Evolutionary conservation across 2,329 filamentous ascomycete species (phyloP).

Genomic region (Aaosphaeria pasadenensis): DNA sequence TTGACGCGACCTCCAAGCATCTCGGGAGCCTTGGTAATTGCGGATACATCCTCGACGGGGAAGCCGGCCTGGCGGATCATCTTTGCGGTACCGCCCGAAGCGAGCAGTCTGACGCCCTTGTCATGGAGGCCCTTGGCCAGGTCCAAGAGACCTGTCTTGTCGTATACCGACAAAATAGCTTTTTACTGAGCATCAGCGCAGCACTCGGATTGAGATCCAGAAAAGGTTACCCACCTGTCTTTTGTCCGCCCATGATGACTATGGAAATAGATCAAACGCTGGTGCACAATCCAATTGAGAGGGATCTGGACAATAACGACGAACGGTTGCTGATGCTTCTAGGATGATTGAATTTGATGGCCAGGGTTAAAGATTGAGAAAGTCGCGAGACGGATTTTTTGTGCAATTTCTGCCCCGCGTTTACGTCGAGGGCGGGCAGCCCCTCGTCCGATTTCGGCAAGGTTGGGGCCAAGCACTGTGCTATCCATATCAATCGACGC

Average conservation of each 20-base stretch:
- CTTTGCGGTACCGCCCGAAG: conserved; percentile 90
- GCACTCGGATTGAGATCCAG: not conserved
- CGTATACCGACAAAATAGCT: conserved; percentile 96
- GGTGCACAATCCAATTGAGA: not conserved
- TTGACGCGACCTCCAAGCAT: conserved; percentile 93
- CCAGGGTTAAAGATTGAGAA: conserved; percentile 4
- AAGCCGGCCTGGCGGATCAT: conserved; percentile 97
- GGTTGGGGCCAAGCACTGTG: not conserved
- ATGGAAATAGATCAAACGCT: conserved; percentile 2
- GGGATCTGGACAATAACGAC: too few species aligned
- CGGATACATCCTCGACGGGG: conserved; percentile 95
- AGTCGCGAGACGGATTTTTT: conserved; percentile 7
- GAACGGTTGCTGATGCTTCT: not conserved
- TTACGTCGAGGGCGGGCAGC: conserved; percentile 9
- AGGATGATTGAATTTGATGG: not conserved
- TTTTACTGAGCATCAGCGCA: conserved; percentile 3
- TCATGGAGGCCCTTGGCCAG: conserved; percentile 38
- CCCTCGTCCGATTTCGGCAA: conserved; percentile 16
- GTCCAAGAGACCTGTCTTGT: conserved; percentile 73
- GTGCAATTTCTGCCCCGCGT: conserved; percentile 14
- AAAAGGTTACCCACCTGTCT: conserved; percentile 25
- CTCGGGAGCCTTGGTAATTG: conserved; percentile 91
- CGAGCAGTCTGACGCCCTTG: conserved; percentile 60
- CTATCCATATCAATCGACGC: too few species aligned
- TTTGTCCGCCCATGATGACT: conserved; percentile 33